Conservation (phyloP, 345 rosid genomes). For the Iberis pinnata region DNA sequence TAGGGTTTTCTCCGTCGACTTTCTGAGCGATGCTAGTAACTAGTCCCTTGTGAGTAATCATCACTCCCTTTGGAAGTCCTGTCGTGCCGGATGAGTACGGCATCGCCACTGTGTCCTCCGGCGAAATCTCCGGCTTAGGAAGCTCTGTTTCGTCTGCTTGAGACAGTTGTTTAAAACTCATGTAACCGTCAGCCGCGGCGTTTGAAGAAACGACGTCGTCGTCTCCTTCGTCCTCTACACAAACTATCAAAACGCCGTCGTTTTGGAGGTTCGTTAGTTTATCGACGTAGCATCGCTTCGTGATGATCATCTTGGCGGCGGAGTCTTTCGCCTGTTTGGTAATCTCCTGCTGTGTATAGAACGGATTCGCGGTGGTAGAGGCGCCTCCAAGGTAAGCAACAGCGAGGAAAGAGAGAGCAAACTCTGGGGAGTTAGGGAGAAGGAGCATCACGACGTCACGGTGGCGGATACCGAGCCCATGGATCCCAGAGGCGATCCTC, state of each 20-base stretch:
- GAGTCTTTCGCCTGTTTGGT: conserved; percentile 59
- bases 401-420: conserved; percentile 61
- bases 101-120: conserved; percentile 73
- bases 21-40: conserved; percentile 84
- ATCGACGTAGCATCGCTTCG: conserved; percentile 41
- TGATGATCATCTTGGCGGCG: conserved; percentile 47
- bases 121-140: conserved; percentile 37
- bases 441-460: conserved; percentile 66
- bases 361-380: conserved; percentile 73
- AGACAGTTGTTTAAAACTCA: conserved; percentile 48
- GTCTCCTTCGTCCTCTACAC: conserved; percentile 8
- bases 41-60: conserved; percentile 72
- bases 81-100: conserved; percentile 95
- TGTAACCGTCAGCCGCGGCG: conserved; percentile 31
- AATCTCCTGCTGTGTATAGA: conserved; percentile 63
- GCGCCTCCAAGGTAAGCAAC: conserved; percentile 61
- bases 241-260: conserved; percentile 30
- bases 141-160: conserved; percentile 38
- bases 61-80: conserved; percentile 88
- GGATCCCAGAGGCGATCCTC: conserved; percentile 54
- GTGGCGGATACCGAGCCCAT: conserved; percentile 52
- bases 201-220: not conserved
- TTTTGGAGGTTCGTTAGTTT: conserved; percentile 38
- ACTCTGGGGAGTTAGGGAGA: conserved; percentile 69
- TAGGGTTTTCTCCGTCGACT: conserved; percentile 92